These are phyloP conservation scores for Alternaria sp. DNA, from an alignment of 2,329 filamentous ascomycete genomes.

Conservation along the genomic window DNA sequence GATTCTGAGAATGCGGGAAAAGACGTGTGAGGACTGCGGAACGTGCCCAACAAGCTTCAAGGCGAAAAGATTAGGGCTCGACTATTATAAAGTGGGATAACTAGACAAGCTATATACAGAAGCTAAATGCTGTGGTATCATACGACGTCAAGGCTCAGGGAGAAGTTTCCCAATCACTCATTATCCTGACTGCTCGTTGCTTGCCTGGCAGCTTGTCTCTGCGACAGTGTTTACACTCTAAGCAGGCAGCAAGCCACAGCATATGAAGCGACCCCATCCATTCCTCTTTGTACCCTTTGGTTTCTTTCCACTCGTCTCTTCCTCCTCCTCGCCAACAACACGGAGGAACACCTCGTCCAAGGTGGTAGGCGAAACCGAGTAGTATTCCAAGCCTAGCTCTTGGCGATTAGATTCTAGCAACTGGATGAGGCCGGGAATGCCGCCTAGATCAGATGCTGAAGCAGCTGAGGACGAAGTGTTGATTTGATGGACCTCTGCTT, in stretches of 20 bases:
- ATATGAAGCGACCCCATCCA: not conserved
- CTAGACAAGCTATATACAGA: not conserved
- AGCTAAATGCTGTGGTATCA: not conserved
- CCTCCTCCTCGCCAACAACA: constrained; percentile 78
- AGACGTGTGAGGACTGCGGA: not conserved
- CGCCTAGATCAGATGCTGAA: constrained; percentile 35
- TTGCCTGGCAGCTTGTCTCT: not conserved
- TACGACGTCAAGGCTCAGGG: not conserved
- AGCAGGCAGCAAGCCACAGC: not conserved
- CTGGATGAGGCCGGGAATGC: constrained; percentile 73
- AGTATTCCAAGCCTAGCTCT: constrained; percentile 77
- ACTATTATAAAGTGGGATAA: not conserved
- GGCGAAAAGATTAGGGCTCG: not conserved
- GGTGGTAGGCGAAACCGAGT: constrained; percentile 84
- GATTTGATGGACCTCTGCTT: constrained; percentile 31
- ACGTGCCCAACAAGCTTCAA: not conserved
- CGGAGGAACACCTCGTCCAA: constrained; percentile 89
- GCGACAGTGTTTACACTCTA: not conserved
- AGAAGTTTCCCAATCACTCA: not conserved
- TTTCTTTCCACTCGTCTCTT: constrained; percentile 26
- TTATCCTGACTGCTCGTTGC: not conserved
- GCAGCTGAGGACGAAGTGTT: constrained; percentile 14
- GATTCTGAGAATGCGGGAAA: not conserved
- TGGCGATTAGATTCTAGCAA: constrained; percentile 74
- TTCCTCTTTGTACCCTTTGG: not conserved